Evolutionary conservation across 2,329 filamentous ascomycete genomes (phyloP), one percentile per base, ranked within the genome.

Genomic region (Coniosporium tulheliwenetii): DNA sequence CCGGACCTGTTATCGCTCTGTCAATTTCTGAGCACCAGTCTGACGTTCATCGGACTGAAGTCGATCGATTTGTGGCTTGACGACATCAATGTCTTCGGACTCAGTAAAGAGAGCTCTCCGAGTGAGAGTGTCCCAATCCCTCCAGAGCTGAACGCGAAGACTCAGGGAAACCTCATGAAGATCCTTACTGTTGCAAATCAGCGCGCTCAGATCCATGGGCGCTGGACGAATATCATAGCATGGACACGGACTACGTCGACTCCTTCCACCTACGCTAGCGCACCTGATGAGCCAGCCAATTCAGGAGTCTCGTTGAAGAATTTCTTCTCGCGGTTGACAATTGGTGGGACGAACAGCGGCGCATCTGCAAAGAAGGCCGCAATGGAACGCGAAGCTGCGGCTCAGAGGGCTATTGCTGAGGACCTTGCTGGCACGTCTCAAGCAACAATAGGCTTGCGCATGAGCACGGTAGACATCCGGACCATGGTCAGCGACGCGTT

Each of bases 21-120:
- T 53, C 87, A 95, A 59, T 98, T 98, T 50, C 66, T 98, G 38
- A 84, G 87, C 3, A 96, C 87, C 5, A 95, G 89, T 64, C 66
- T 98, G 58, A 96, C 91, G 0, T 98, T 98, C 63, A 89, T 98
- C 44, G 82, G 85, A 0, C 67, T 98, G 16, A 74, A 94, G 53
- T 74, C 73, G 42, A 84, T 98, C 45, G 87, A 96, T 53, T 75
- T 98, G 43, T 89, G 80, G 71, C 73, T 98, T 40, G 89, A 98
- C 54, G 80, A 91, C 51, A 87, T 81, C 66, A 81, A 79, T 50
- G 69, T 98, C 12, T 64, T 94, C 15, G 74, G 74, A 2, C 66
- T 98, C 33, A 72, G 70, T 41, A 98, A 98, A 65, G 93, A 89
- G 62, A 77, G 79, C 3, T 89, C 89, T 0, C 85, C 86, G 0